Evolutionary conservation across 2,329 filamentous ascomycete species (phyloP), one percentile per base, ranked within the genome.

Genomic region (Aspergillus niger): DNA sequence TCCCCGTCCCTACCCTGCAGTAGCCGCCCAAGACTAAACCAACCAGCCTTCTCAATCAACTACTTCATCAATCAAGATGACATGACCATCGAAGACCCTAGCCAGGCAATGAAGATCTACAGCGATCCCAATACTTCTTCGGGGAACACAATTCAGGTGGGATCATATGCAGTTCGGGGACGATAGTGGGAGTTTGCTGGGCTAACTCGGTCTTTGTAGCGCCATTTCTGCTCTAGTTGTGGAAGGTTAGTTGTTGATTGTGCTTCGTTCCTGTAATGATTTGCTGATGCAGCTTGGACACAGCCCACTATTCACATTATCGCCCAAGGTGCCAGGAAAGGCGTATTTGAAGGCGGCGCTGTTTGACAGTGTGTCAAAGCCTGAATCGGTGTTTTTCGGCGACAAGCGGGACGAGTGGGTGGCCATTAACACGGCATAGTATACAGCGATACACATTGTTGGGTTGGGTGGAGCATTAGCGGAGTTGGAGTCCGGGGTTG

Each of bases 41-140:
- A 43, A 39, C 2, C 38, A 71, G 69, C 63, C 4, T 71, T 65
- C 13, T 70, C 69, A 5, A 39, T 69, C 26, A 70, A 71, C 53
- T 71, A 70, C n/a, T 30, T 69, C 7, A 41, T 67, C 5, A 11
- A 58, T 3, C 59, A 65, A 20, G 57, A 61, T 59, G 60, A 65
- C 2, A 55, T 70, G 53, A 61, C 50, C 2, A 10, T 71, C 10
- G 58, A 69, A 8, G 67, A 70, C 52, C 38, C 61, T 1, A 52
- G 49, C 2, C 36, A 30, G 1, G 30, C 43, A 0, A 28, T 70
- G 44, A 69, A 61, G 17, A 30, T 58, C 3, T 70, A 63, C 17
- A 30, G 65, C 0, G 67, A 70, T 39, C 55, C 57, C 1, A 67
- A 66, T 7, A 63, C 67, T 11, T 17, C 24, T 1, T 65, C 55